Base-by-base conservation (phyloP, 306 rosid genomes). In the Fragaria ananassa region DNA sequence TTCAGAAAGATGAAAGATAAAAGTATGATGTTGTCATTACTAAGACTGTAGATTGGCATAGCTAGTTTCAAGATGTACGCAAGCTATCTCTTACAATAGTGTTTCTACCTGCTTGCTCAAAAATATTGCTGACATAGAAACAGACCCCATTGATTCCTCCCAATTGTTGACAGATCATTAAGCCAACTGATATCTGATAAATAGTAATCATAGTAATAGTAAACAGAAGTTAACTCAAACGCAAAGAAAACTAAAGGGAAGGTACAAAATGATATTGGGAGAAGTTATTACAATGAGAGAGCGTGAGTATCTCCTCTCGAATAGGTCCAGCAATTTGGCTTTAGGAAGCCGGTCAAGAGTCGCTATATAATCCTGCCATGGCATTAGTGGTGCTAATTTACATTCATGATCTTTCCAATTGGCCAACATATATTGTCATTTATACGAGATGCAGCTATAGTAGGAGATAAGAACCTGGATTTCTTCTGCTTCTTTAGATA, bases 111-210 rank as follows among this genome's bases (percentile, higher is more conserved):
- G 95, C 97, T 81, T 79, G 82, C 72, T 90, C 93, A 82, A 92
- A 88, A 68, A 95, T 95, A 74, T 89, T 79, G 85, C 93, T 89
- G 74, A 81, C 54, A 34, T 95, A 95, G 82, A 92, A 95, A 81
- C 89, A 83, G 72, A 95, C 44, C 77, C 89, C 96, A 23, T 95
- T 95, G 87, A 92, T 90, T 78, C 98, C 97, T 42, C 98, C 98
- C 19, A 92, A 78, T 82, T 92, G 98, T 83, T 95, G 97, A 81
- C 95, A 95, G 37, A 86, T 85, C 97, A 91, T 92, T 71, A 92
- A 85, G 31, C 98, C 98, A 31, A 92, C 80, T 76, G 91, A 96
- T 65, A 92, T 92, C 98, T 92, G 86, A 31, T 78, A 82, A 78
- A 37, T 19, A 10, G 31, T 27, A 35, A 27, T 72, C 1, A 35